These are phyloP conservation scores for Penstemon barbatus DNA, from an alignment of 257 asterid species.

Conservation along the genomic window DNA sequence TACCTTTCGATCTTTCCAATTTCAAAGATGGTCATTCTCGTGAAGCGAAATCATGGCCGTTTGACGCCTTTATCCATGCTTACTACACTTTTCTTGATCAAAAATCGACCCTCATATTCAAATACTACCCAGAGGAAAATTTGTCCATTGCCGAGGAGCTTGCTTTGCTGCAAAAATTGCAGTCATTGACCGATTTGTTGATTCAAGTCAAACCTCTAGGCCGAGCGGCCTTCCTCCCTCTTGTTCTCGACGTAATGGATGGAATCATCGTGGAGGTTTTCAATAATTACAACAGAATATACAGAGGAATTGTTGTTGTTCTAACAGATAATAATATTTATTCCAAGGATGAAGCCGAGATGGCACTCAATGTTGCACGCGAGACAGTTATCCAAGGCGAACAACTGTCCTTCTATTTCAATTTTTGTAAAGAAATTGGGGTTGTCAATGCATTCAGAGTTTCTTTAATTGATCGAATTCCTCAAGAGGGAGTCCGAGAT, in stretches of 20 bases:
- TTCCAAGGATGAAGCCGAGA: constrained; percentile 49
- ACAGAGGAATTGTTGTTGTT: constrained; percentile 60
- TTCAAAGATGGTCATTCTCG: constrained; percentile 51
- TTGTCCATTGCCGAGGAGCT: constrained; percentile 48
- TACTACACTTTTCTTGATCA: constrained; percentile 76
- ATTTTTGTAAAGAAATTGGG: constrained; percentile 64
- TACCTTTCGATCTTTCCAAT: constrained; percentile 78
- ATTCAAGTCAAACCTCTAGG: constrained; percentile 61
- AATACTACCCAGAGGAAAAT: constrained; percentile 34
- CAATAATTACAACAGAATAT: constrained; percentile 64
- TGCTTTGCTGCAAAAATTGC: constrained; percentile 48
- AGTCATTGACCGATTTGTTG: constrained; percentile 54
- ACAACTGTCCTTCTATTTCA: constrained; percentile 54
- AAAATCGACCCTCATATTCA: constrained; percentile 51
- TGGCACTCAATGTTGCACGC: constrained; percentile 54
- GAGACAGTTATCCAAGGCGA: constrained; percentile 63
- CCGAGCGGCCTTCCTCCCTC: constrained; percentile 40
- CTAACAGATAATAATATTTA: constrained; percentile 52
- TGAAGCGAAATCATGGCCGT: constrained; percentile 47
- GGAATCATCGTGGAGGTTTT: constrained; percentile 57
- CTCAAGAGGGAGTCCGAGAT: constrained; percentile 58
- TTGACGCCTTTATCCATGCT: constrained; percentile 54
- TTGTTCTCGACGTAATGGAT: constrained; percentile 69
- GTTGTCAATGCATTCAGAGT: constrained; percentile 52
- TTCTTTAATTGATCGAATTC: constrained; percentile 52